Percentiles rank a stretch among this genome's conserved stretches.
These are phyloP conservation scores for Neurospora sp. DNA, from an alignment of 495 filamentous ascomycete genomes.

Conservation along the genomic window DNA sequence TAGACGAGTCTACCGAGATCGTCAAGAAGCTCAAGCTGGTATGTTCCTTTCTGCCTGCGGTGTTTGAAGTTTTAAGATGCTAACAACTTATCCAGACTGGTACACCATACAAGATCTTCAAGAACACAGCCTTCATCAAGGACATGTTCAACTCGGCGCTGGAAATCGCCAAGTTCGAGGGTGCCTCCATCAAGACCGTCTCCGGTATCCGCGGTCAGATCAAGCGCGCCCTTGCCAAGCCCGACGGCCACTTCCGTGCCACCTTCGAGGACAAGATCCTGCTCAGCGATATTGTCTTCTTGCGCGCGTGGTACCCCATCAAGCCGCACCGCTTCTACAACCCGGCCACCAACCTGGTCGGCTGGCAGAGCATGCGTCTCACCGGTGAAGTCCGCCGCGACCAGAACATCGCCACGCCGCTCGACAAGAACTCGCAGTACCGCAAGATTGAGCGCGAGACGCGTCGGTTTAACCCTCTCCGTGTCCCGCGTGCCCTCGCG, in stretches of 20 bases:
- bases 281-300: constrained; percentile 91
- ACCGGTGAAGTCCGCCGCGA: constrained; percentile 87
- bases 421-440: constrained; percentile 72
- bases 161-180: constrained; percentile 97
- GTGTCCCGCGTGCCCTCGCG: constrained; percentile 75
- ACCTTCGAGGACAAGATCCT: constrained; percentile 98
- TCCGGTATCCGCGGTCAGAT: constrained; percentile 94
- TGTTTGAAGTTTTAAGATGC: background rate
- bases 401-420: constrained; percentile 64
- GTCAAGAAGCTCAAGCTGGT: constrained; percentile 95
- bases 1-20: constrained; percentile 90
- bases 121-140: constrained; percentile 97
- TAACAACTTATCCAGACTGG: constrained; percentile 15
- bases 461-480: constrained; percentile 89
- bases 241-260: constrained; percentile 88
- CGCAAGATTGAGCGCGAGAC: constrained; percentile 66
- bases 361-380: constrained; percentile 82
- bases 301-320: constrained; percentile 93
- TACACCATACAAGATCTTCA: constrained; percentile 91
- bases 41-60: background rate
- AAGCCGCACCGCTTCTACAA: constrained; percentile 95
- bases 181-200: constrained; percentile 87
- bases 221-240: constrained; percentile 82
- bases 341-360: constrained; percentile 83
- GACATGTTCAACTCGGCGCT: constrained; percentile 92